Percentiles rank a stretch among this genome's conserved stretches.
These are phyloP conservation scores for Cyclanthera cordifolia DNA, from an alignment of 306 rosid genomes.

Conservation along the genomic window DNA sequence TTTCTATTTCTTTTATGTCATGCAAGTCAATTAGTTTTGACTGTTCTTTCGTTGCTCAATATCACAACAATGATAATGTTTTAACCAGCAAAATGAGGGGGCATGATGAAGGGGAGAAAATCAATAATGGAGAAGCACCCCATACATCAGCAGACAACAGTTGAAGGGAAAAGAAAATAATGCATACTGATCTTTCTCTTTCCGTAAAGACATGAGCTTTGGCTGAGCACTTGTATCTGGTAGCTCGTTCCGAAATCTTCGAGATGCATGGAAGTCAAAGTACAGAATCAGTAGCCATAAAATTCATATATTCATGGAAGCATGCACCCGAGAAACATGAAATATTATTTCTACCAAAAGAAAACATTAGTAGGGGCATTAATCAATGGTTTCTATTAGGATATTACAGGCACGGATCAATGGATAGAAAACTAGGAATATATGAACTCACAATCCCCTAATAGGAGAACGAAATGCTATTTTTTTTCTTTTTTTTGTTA, in stretches of 20 bases:
- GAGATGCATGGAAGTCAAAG: conserved; percentile 20
- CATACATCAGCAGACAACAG: background rate
- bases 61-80: no score
- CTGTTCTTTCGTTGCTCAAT: no score
- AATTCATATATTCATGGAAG: background rate
- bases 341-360: background rate
- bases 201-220: conserved; percentile 78
- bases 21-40: no score
- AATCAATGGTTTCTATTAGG: background rate
- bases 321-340: background rate
- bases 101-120: no score
- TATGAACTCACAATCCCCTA: no score
- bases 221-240: conserved; percentile 99
- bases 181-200: conserved; percentile 83
- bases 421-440: no score
- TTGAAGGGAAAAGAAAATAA: conserved; percentile 2
- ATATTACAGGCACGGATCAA: background rate
- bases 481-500: no score
- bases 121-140: no score
- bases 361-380: background rate
- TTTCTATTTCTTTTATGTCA: no score
- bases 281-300: background rate
- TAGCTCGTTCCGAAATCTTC: conserved; percentile 90
- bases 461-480: no score
- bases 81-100: no score